These are phyloP conservation scores for Exophiala sp. DNA, from an alignment of 2,329 filamentous ascomycete genomes.

Conservation along the genomic window DNA sequence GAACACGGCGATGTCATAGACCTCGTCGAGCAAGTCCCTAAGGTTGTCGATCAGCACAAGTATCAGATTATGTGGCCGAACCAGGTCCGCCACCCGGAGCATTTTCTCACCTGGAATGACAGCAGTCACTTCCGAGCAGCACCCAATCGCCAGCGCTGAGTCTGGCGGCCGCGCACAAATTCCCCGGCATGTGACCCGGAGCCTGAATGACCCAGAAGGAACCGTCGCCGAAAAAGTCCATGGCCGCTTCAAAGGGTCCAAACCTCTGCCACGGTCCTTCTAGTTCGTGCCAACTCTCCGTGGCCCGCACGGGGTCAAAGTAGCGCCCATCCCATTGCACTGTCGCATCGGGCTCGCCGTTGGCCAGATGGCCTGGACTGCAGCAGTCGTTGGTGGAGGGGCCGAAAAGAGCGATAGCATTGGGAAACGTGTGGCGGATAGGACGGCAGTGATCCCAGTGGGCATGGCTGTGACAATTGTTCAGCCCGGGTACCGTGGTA, in stretches of 20 bases:
- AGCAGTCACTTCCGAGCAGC: background rate
- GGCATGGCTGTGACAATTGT: background rate
- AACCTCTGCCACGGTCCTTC: conserved; percentile 27
- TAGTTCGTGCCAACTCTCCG: background rate
- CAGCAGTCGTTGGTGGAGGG: background rate
- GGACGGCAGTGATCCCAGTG: background rate
- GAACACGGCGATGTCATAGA: too few species aligned
- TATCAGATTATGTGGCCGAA: too few species aligned
- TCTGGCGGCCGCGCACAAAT: conserved; percentile 37
- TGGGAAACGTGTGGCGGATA: background rate
- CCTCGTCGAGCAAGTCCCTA: too few species aligned
- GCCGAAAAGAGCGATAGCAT: background rate
- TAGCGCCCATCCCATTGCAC: background rate
- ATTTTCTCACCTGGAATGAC: background rate
- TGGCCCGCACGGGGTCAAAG: background rate
- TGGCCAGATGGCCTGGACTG: background rate
- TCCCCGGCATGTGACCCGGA: conserved; percentile 37
- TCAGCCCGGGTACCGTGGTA: too few species aligned
- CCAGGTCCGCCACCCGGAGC: too few species aligned
- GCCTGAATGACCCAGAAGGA: conserved; percentile 37
- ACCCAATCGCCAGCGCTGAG: background rate
- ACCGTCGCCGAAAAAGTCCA: conserved; percentile 38
- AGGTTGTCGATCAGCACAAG: too few species aligned
- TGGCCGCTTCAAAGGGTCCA: conserved; percentile 33
- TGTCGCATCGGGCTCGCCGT: background rate